Evolutionary conservation across 495 filamentous ascomycete species (phyloP).

Genomic region (Letharia lupina): DNA sequence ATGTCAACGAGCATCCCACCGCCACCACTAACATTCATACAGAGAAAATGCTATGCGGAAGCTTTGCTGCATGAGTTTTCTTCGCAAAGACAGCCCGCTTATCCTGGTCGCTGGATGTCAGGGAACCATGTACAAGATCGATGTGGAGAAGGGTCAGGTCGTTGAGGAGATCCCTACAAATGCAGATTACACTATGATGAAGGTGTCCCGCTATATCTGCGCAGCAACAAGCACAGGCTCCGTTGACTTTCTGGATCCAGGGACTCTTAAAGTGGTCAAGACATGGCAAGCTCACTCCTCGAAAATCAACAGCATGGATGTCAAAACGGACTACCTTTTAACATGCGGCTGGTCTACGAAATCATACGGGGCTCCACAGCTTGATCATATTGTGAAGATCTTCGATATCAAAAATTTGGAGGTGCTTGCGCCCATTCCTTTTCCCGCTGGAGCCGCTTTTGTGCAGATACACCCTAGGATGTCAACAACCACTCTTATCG

Average conservation of each 20-base stretch:
- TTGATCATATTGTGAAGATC: conserved; percentile 86
- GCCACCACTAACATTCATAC: conserved; percentile 4
- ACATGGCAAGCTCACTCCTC: conserved; percentile 81
- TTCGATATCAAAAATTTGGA: conserved; percentile 84
- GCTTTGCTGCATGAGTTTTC: conserved; percentile 88
- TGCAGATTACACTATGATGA: conserved; percentile 81
- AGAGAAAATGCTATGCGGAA: conserved; percentile 71
- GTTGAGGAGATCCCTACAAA: conserved; percentile 65
- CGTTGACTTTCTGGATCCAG: conserved; percentile 75
- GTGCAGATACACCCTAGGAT: conserved; percentile 93
- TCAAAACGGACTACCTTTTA: conserved; percentile 79
- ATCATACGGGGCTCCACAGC: conserved; percentile 51
- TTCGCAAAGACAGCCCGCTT: conserved; percentile 68
- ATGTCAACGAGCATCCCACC: background rate
- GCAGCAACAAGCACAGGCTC: conserved; percentile 78
- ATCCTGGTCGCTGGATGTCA: conserved; percentile 84
- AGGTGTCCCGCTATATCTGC: conserved; percentile 79
- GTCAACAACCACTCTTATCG: conserved; percentile 84
- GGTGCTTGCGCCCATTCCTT: conserved; percentile 80
- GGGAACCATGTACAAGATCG: conserved; percentile 78
- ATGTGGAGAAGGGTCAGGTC: conserved; percentile 76
- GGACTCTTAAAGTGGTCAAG: conserved; percentile 67
- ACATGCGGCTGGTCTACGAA: conserved; percentile 89
- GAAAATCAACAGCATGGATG: conserved; percentile 89
- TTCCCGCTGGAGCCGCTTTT: conserved; percentile 83